Percentiles rank a stretch among this genome's conserved stretches.
phyloP scores from a whole-genome alignment of 345 rosid species.

The Microthlaspi erraticum region DNA sequence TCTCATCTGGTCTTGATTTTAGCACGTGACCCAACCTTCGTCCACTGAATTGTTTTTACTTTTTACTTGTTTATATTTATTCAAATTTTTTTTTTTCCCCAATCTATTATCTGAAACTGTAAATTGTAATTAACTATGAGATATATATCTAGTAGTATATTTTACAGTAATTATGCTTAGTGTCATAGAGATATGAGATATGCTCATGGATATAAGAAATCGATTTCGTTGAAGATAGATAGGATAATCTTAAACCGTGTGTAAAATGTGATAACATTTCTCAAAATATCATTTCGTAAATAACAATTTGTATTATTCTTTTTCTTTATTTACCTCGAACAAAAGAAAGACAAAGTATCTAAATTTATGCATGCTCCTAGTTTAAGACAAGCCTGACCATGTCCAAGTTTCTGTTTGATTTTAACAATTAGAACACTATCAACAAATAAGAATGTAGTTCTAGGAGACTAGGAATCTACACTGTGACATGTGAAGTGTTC shows the following conservation, averaged over 20 bases:
- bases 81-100: not conserved
- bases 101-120: too few relatives aligned
- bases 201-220: too few relatives aligned
- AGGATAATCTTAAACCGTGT: too few relatives aligned
- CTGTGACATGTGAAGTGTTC: not conserved
- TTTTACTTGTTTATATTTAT: not conserved
- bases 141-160: too few relatives aligned
- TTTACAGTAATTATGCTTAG: too few relatives aligned
- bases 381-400: not conserved
- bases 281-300: too few relatives aligned
- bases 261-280: too few relatives aligned
- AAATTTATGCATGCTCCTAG: not conserved
- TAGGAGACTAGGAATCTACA: not conserved
- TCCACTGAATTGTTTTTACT: conserved; percentile 5
- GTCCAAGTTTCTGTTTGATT: not conserved
- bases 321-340: not conserved
- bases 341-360: not conserved
- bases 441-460: not conserved
- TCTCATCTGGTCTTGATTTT: conserved; percentile 26
- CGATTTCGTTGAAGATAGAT: too few relatives aligned
- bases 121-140: too few relatives aligned
- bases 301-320: not conserved
- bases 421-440: not conserved
- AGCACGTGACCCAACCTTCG: conserved; percentile 42
- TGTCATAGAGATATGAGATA: too few relatives aligned